phyloP scores from a whole-genome alignment of 23 red algal genomes.

The Gracilaria caudata region DNA sequence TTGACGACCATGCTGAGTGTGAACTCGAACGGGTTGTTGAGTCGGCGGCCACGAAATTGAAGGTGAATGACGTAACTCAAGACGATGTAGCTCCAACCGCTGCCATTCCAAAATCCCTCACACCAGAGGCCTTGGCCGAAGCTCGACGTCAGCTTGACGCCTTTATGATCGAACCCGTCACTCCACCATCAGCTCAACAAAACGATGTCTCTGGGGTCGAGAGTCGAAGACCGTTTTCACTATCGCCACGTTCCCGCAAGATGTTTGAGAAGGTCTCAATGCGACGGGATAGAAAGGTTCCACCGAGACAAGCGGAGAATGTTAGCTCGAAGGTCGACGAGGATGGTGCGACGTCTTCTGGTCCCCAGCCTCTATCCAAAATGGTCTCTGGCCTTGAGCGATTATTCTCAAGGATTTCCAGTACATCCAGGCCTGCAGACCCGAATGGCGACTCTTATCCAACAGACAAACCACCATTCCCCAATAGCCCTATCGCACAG shows the following conservation, averaged over 20 bases:
- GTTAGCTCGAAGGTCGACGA: not conserved
- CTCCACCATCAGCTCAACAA: not conserved
- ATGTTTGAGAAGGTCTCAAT: conserved; percentile 27
- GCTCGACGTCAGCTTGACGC: conserved; percentile 6
- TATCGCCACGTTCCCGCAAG: not conserved
- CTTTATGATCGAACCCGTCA: conserved; percentile 8
- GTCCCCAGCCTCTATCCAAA: not conserved
- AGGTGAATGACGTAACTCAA: not conserved
- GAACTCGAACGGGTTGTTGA: too few relatives aligned
- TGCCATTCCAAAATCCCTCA: not conserved
- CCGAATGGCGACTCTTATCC: too few relatives aligned
- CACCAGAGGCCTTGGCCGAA: not conserved
- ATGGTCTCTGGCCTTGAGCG: conserved; percentile 9
- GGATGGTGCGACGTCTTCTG: not conserved
- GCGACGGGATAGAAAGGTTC: not conserved
- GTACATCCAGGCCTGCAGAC: not conserved
- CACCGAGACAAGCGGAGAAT: not conserved
- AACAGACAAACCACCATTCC: not conserved
- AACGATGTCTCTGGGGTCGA: not conserved
- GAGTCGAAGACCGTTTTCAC: not conserved
- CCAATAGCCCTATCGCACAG: not conserved
- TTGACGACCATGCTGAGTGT: not conserved
- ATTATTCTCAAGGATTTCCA: conserved; percentile 21
- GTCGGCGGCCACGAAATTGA: not conserved
- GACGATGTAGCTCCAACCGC: not conserved